phyloP scores from a whole-genome alignment of 2,329 filamentous ascomycete species.

The Incumbomyces lentus region DNA sequence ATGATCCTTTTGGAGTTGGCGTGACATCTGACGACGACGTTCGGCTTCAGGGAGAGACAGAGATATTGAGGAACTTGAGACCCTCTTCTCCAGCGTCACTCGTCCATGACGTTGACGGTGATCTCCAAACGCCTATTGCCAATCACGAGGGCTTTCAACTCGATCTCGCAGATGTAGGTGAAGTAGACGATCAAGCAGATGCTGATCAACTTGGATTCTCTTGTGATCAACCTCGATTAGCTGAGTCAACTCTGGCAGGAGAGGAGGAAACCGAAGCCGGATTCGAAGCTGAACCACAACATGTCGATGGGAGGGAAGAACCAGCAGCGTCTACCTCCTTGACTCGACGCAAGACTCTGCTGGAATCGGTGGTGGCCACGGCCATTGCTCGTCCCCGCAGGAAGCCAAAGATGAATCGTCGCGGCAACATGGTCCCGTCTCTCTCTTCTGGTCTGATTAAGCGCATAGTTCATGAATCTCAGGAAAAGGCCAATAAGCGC shows the following conservation, averaged over 20 bases:
- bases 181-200: neutral
- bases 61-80: slow-evolving; percentile 11
- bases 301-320: slow-evolving; percentile 14
- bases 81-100: slow-evolving; percentile 18
- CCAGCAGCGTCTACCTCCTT: neutral
- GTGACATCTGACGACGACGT: slow-evolving; percentile 28
- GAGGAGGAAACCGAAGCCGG: slow-evolving; percentile 23
- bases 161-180: slow-evolving; percentile 4
- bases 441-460: slow-evolving; percentile 66
- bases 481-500: slow-evolving; percentile 51
- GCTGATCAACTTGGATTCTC: neutral
- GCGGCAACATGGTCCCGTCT: slow-evolving; percentile 66
- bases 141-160: slow-evolving; percentile 20
- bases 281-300: slow-evolving; percentile 16
- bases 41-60: slow-evolving; percentile 19
- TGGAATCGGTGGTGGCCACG: slow-evolving; percentile 24
- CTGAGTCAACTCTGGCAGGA: neutral
- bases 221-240: neutral
- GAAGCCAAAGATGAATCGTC: slow-evolving; percentile 47
- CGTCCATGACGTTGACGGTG: slow-evolving; percentile 21
- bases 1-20: slow-evolving; percentile 32
- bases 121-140: slow-evolving; percentile 26
- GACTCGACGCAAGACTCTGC: slow-evolving; percentile 11
- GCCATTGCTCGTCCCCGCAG: slow-evolving; percentile 23
- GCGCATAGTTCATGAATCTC: slow-evolving; percentile 31